Conservation (phyloP, 1,284 basidiomycete genomes). For the Fomitopsis schrenkii region DNA sequence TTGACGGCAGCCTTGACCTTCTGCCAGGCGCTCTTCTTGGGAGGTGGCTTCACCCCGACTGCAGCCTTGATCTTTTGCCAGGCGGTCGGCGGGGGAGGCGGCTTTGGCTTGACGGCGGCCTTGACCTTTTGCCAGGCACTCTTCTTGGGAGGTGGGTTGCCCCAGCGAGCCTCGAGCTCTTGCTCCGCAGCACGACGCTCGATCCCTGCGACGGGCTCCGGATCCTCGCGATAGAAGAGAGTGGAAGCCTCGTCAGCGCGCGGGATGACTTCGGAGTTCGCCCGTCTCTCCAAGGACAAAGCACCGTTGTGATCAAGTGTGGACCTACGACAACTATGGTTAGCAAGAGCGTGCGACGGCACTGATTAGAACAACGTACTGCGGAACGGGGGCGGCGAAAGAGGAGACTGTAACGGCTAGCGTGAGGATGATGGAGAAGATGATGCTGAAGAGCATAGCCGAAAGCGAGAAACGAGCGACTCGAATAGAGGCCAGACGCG, state of each 20-base stretch:
- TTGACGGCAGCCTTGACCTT: not conserved
- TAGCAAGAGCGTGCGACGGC: not conserved
- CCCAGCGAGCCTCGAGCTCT: too few species aligned
- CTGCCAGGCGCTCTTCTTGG: not conserved
- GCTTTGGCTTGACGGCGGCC: too few species aligned
- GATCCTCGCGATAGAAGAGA: not conserved
- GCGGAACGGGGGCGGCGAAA: not conserved
- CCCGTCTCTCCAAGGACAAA: too few species aligned
- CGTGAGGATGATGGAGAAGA: not conserved
- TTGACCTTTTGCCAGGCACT: not conserved
- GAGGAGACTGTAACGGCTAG: not conserved
- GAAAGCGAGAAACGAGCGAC: not conserved
- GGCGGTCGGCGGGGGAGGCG: too few species aligned
- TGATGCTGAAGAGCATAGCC: not conserved
- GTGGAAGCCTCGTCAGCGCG: not conserved
- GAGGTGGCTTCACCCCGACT: too few species aligned
- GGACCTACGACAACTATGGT: not conserved
- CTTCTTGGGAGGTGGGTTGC: not conserved
- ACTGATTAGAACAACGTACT: not conserved
- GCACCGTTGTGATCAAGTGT: too few species aligned
- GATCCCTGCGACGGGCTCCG: not conserved
- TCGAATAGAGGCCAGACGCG: not conserved
- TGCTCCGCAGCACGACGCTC: too few species aligned
- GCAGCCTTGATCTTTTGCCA: too few species aligned
- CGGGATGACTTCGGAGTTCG: too few species aligned